These are phyloP conservation scores for Mycena epipterygia DNA, from an alignment of 768 basidiomycete genomes.

Conservation along the genomic window DNA sequence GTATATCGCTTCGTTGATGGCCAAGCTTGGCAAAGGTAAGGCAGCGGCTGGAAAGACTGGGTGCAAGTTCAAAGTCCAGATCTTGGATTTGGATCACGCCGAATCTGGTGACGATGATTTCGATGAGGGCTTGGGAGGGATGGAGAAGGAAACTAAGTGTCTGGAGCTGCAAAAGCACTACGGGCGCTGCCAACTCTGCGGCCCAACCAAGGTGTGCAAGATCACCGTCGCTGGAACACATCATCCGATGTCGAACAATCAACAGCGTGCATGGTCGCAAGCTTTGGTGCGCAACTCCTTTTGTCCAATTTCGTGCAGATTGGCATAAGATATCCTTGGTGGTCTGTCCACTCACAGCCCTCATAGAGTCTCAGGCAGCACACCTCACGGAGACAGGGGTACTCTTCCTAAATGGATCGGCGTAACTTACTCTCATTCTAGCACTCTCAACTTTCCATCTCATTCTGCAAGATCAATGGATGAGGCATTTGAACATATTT, in stretches of 20 bases:
- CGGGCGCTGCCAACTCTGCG: slow-evolving; percentile 3
- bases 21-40: not conserved
- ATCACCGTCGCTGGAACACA: not conserved
- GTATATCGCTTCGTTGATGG: not conserved
- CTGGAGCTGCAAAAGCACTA: not conserved
- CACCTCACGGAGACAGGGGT: no score
- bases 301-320: not conserved
- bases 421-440: no score
- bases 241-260: not conserved
- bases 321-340: no score
- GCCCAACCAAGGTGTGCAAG: slow-evolving; percentile 19
- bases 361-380: no score
- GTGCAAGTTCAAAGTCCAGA: not conserved
- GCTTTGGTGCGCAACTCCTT: not conserved
- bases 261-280: slow-evolving; percentile 1
- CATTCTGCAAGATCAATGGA: no score
- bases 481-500: no score
- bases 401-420: no score
- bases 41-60: not conserved
- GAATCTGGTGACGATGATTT: slow-evolving; percentile 6
- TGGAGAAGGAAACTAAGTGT: slow-evolving; percentile 5
- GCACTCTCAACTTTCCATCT: no score
- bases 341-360: no score
- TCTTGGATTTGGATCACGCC: slow-evolving; percentile 24
- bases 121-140: slow-evolving; percentile 6